These are phyloP conservation scores for Lepidium sativum DNA, from an alignment of 345 rosid species.

Conservation along the genomic window DNA sequence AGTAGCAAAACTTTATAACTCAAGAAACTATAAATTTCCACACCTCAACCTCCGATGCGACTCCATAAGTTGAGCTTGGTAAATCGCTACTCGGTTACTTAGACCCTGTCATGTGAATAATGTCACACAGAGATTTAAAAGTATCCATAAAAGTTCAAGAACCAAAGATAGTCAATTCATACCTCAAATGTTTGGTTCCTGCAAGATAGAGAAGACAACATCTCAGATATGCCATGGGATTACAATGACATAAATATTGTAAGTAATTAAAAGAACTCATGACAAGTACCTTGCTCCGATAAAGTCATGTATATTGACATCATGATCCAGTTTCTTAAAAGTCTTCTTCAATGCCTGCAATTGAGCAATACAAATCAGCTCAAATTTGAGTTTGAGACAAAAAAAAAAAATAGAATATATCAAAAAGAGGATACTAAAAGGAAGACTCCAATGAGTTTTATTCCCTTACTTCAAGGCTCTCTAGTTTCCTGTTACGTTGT, in stretches of 20 bases:
- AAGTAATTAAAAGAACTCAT: conserved; percentile 1
- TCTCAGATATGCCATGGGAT: conserved; percentile 20
- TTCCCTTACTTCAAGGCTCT: conserved; percentile 83
- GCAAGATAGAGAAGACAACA: conserved; percentile 25
- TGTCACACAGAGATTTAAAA: conserved; percentile 9
- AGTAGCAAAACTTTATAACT: not conserved
- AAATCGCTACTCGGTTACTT: conserved; percentile 48
- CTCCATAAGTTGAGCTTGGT: conserved; percentile 57
- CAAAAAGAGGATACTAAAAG: conserved; percentile 6
- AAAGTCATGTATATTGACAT: conserved; percentile 74
- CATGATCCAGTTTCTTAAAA: conserved; percentile 88
- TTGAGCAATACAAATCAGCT: conserved; percentile 21
- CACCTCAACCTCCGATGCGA: conserved; percentile 76
- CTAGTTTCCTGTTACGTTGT: conserved; percentile 61
- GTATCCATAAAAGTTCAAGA: not conserved
- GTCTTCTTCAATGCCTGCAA: conserved; percentile 78
- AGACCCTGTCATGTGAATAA: conserved; percentile 44
- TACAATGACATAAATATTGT: not conserved
- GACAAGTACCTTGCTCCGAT: conserved; percentile 56
- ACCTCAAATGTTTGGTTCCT: conserved; percentile 77
- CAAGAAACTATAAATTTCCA: conserved; percentile 10
- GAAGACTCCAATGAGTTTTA: not conserved
- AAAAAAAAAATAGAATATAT: not conserved
- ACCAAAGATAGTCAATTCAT: not conserved
- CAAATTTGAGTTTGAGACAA: not conserved